Evolutionary conservation across 805 yeast species (phyloP).

Genomic region (Zygosaccharomyces bailii): DNA sequence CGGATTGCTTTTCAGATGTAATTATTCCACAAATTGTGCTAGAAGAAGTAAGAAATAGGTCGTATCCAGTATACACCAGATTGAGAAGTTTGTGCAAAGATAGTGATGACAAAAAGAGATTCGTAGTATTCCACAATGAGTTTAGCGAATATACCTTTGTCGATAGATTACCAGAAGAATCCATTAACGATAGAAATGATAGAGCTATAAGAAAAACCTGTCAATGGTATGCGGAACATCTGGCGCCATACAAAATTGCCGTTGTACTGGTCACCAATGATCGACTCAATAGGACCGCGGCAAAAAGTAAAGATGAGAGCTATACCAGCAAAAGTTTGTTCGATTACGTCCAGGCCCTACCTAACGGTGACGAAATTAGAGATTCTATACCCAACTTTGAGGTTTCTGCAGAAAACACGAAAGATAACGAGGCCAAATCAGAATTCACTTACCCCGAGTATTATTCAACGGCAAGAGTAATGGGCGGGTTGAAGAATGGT

Average conservation of each 20-base stretch:
- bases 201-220: conserved; percentile 78
- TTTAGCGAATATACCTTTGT: conserved; percentile 70
- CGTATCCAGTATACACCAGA: conserved; percentile 84
- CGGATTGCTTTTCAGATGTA: conserved; percentile 76
- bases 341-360: conserved; percentile 69
- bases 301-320: conserved; percentile 44
- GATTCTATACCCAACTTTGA: conserved; percentile 69
- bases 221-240: conserved; percentile 68
- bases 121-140: conserved; percentile 90
- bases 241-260: conserved; percentile 43
- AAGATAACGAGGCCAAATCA: conserved; percentile 27
- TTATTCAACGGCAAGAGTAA: conserved; percentile 71
- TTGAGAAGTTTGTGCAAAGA: conserved; percentile 69
- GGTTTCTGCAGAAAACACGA: conserved; percentile 28
- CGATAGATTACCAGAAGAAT: conserved; percentile 58
- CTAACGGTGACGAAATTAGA: conserved; percentile 67
- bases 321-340: conserved; percentile 53
- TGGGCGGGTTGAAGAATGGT: conserved; percentile 89
- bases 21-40: conserved; percentile 92
- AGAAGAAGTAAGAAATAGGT: conserved; percentile 86
- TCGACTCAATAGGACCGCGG: conserved; percentile 56
- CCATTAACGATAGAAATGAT: conserved; percentile 87
- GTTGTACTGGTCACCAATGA: conserved; percentile 75
- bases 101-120: conserved; percentile 59
- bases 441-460: conserved; percentile 73